A percentile compares a stretch with the other conserved stretches of the same genome.
Conservation (phyloP, 202 grass and related monocot species). For the Hordeum pubiflorum region DNA sequence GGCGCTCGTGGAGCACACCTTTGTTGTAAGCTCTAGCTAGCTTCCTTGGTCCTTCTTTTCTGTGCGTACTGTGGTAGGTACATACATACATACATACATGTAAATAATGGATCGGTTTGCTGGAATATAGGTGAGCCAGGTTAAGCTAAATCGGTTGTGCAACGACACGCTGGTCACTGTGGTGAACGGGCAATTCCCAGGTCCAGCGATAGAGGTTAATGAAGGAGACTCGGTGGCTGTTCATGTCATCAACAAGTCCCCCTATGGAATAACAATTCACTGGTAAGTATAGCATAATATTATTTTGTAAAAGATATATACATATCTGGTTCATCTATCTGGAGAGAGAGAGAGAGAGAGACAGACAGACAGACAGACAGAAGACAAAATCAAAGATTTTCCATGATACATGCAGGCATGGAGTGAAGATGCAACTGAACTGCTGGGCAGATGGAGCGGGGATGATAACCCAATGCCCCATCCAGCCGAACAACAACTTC, state of each 20-base stretch:
- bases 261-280: neutral
- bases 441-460: neutral
- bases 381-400: neutral
- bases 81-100: neutral
- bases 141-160: neutral
- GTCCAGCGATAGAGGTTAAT: neutral
- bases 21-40: neutral
- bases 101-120: neutral
- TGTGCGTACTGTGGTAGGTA: too few species aligned
- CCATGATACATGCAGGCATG: neutral
- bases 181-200: neutral
- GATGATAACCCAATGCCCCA: neutral
- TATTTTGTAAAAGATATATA: too few species aligned
- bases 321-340: too few species aligned
- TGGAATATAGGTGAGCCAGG: neutral
- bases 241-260: neutral
- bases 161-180: neutral
- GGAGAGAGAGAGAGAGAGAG: too few species aligned
- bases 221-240: neutral
- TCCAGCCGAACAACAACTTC: conserved; percentile 11
- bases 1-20: neutral
- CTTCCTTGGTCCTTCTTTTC: neutral
- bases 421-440: neutral
- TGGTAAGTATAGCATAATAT: neutral
- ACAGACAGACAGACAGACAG: too few species aligned